Percentiles rank a stretch among this genome's conserved stretches.
phyloP scores from a whole-genome alignment of 306 rosid genomes.

The Albizia julibrissin region DNA sequence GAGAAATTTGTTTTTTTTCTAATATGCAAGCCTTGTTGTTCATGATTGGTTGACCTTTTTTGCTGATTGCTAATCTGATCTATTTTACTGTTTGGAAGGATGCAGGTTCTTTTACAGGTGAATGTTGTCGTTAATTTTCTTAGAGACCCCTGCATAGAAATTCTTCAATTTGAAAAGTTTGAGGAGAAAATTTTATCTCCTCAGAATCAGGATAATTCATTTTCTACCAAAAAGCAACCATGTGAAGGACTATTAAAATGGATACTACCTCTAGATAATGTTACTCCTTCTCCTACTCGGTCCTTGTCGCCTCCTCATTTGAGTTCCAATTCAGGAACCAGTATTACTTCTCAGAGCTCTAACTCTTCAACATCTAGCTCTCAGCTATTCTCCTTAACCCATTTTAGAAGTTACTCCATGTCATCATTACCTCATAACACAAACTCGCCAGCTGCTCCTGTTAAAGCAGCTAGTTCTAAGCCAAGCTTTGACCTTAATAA shows the following conservation, averaged over 20 bases:
- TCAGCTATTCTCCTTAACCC: conserved; percentile 64
- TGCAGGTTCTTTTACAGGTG: conserved; percentile 94
- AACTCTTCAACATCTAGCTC: conserved; percentile 58
- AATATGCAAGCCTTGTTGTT: conserved; percentile 26
- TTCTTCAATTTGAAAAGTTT: conserved; percentile 89
- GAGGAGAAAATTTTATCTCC: conserved; percentile 50
- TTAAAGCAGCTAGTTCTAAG: conserved; percentile 76
- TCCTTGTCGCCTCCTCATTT: conserved; percentile 58
- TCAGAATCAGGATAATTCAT: conserved; percentile 43
- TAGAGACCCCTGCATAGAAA: conserved; percentile 83
- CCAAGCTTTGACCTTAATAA: conserved; percentile 76
- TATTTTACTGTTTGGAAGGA: conserved; percentile 72
- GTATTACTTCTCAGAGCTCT: conserved; percentile 60
- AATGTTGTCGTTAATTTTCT: conserved; percentile 72
- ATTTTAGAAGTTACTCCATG: conserved; percentile 97
- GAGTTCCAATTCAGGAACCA: conserved; percentile 59
- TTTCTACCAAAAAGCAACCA: conserved; percentile 62
- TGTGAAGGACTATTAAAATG: conserved; percentile 81
- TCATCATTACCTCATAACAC: conserved; percentile 80
- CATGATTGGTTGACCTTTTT: conserved; percentile 25
- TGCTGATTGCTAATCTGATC: conserved; percentile 54
- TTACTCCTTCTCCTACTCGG: conserved; percentile 47
- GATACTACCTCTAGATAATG: conserved; percentile 90
- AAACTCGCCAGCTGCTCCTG: conserved; percentile 50
- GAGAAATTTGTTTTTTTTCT: background rate